A percentile compares a stretch with the other conserved stretches of the same genome.
phyloP scores from a whole-genome alignment of 2,329 filamentous ascomycete genomes.

The Seiridium cupressi region DNA sequence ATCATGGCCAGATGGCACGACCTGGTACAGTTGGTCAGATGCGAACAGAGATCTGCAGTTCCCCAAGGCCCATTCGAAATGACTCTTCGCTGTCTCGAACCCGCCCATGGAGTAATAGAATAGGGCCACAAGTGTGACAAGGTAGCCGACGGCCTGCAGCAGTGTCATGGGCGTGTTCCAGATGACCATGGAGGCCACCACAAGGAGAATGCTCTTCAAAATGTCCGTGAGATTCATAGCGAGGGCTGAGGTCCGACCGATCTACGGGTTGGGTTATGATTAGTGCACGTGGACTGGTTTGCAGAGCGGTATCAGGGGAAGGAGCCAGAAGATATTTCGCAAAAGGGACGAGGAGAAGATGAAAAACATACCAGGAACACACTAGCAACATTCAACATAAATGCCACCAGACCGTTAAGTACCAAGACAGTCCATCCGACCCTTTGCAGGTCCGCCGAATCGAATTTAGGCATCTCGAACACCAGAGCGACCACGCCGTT shows the following conservation, averaged over 20 bases:
- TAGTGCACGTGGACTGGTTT: background rate
- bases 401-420: constrained; percentile 73
- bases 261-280: constrained; percentile 25
- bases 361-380: constrained; percentile 70
- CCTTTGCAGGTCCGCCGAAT: constrained; percentile 61
- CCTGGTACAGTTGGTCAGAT: background rate
- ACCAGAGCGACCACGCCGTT: constrained; percentile 69
- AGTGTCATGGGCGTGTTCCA: constrained; percentile 61
- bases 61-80: background rate
- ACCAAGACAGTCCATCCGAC: constrained; percentile 64
- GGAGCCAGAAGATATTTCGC: background rate
- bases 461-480: constrained; percentile 64
- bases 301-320: background rate
- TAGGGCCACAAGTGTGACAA: constrained; percentile 43
- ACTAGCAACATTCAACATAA: constrained; percentile 77
- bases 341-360: background rate
- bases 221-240: constrained; percentile 70
- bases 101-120: constrained; percentile 27
- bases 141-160: constrained; percentile 67
- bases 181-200: constrained; percentile 63
- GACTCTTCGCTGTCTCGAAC: background rate
- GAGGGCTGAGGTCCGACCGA: constrained; percentile 68
- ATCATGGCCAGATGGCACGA: background rate
- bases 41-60: background rate
- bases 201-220: constrained; percentile 69